Percentiles rank a stretch among this genome's conserved stretches.
Evolutionary conservation across 148 eudicot genomes (phyloP).

Genomic region (Rheum nobile): DNA sequence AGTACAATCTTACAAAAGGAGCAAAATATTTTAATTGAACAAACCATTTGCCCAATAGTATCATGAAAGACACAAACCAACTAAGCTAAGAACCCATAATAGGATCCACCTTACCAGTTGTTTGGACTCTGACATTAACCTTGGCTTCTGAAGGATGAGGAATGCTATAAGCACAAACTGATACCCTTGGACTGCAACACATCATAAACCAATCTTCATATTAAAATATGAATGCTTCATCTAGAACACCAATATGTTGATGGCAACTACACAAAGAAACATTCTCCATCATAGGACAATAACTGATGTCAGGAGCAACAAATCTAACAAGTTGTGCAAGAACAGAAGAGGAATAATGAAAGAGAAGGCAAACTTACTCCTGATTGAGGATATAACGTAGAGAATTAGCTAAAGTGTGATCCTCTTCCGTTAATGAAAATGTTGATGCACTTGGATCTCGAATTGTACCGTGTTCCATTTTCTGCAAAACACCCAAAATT

Average conservation of each 20-base stretch:
- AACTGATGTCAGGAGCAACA: not conserved
- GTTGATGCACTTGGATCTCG: slow-evolving; percentile 68
- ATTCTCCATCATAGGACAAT: no score
- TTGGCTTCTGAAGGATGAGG: slow-evolving; percentile 92
- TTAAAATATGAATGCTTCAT: not conserved
- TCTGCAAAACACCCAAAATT: not conserved
- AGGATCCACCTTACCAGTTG: slow-evolving; percentile 46
- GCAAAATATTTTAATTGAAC: not conserved
- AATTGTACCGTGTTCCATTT: slow-evolving; percentile 66
- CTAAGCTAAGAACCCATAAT: not conserved
- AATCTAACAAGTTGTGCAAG: not conserved
- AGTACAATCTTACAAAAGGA: not conserved
- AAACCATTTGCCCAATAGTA: not conserved
- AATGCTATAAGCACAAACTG: slow-evolving; percentile 88
- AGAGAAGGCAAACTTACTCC: slow-evolving; percentile 31
- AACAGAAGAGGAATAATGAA: not conserved
- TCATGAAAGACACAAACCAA: not conserved
- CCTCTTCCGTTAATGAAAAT: slow-evolving; percentile 75
- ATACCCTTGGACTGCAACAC: slow-evolving; percentile 74
- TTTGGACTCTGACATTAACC: slow-evolving; percentile 86
- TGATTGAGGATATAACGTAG: slow-evolving; percentile 65
- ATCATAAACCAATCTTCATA: not conserved
- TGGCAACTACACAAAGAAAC: no score
- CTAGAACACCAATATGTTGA: not conserved
- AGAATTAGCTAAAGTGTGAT: slow-evolving; percentile 85